Evolutionary conservation across 1,284 basidiomycete genomes (phyloP).

Genomic region (Sporisorium graminicola): DNA sequence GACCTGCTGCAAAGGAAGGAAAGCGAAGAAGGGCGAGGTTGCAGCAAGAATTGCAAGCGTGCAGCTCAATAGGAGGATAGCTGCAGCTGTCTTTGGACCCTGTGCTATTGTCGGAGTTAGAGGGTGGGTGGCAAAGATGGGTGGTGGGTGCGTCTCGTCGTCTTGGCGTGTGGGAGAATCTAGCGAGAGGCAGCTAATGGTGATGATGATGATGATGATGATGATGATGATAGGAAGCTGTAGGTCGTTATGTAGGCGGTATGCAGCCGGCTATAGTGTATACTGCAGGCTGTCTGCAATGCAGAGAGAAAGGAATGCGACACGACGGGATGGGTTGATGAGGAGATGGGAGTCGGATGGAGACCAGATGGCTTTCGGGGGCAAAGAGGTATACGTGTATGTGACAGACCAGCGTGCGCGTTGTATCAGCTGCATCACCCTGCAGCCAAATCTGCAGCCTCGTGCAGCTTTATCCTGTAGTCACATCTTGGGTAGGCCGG

Average conservation of each 20-base stretch:
- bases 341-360: not conserved
- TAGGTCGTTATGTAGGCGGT: not conserved
- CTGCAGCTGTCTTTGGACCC: no score
- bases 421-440: slow-evolving; percentile 17
- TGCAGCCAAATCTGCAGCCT: slow-evolving; percentile 12
- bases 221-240: slow-evolving; percentile 3
- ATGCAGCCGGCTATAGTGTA: not conserved
- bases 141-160: not conserved
- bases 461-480: slow-evolving; percentile 12
- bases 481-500: not conserved
- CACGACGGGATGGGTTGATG: not conserved
- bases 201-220: no score
- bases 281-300: not conserved
- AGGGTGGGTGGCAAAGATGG: no score
- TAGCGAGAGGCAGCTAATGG: not conserved
- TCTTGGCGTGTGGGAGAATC: not conserved
- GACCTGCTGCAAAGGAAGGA: slow-evolving; percentile 32
- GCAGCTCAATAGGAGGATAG: no score
- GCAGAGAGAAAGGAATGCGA: slow-evolving; percentile 9
- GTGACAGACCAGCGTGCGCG: slow-evolving; percentile 7
- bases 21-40: slow-evolving; percentile 11
- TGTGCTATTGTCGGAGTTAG: no score
- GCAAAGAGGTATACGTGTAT: not conserved
- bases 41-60: slow-evolving; percentile 21
- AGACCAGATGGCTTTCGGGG: not conserved